Percentiles rank a stretch among this genome's conserved stretches.
These are phyloP conservation scores for Phaeosphaeria sp. DNA, from an alignment of 2,329 filamentous ascomycete species.

Conservation along the genomic window DNA sequence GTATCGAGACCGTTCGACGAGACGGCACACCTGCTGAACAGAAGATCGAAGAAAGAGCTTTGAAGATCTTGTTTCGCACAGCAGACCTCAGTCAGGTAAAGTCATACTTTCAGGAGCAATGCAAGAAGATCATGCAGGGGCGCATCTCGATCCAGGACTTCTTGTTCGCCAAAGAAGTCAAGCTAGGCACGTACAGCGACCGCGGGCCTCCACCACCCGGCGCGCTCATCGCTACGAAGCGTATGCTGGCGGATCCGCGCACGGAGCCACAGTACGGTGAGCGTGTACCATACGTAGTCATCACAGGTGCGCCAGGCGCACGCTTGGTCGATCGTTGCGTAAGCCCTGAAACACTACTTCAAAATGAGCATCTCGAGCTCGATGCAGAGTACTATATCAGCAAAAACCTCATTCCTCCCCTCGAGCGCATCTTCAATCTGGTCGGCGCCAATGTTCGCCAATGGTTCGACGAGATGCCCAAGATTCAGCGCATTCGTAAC, in stretches of 20 bases:
- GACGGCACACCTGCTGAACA: constrained; percentile 96
- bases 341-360: constrained; percentile 80
- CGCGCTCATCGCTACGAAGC: constrained; percentile 83
- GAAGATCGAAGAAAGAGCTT: constrained; percentile 91
- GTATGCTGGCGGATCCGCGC: constrained; percentile 85
- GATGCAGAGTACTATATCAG: constrained; percentile 97
- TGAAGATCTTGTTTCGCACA: constrained; percentile 89
- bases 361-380: constrained; percentile 77
- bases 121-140: constrained; percentile 89
- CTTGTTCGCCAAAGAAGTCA: constrained; percentile 92
- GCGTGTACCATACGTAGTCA: constrained; percentile 91
- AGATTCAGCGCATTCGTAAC: constrained; percentile 76
- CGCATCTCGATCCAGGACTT: constrained; percentile 92
- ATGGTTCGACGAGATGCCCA: constrained; percentile 98
- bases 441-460: constrained; percentile 87
- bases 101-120: constrained; percentile 86
- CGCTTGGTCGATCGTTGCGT: constrained; percentile 89
- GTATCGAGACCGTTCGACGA: constrained; percentile 94
- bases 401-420: constrained; percentile 92
- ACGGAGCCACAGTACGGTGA: constrained; percentile 94
- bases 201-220: constrained; percentile 82
- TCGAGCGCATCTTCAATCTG: constrained; percentile 96
- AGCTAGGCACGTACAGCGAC: constrained; percentile 85
- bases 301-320: constrained; percentile 85
- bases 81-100: constrained; percentile 90